Evolutionary conservation across 2,329 filamentous ascomycete species (phyloP).

Genomic region (Colletotrichum higginsianum): DNA sequence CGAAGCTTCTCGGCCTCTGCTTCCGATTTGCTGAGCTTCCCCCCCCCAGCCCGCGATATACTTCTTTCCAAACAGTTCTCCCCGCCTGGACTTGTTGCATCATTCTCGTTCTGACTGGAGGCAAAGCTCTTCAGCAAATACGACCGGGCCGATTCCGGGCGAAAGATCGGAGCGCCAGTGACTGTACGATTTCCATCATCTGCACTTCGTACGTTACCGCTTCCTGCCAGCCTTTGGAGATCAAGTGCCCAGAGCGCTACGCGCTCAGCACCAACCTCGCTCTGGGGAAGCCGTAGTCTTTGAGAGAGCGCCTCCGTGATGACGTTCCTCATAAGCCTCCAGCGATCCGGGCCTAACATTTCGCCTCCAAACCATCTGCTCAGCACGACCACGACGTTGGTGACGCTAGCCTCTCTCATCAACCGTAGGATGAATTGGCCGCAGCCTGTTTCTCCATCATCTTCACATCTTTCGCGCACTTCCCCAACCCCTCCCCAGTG

Average conservation of each 20-base stretch:
- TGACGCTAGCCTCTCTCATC: slow-evolving; percentile 65
- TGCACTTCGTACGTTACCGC: slow-evolving; percentile 26
- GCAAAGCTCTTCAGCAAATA: slow-evolving; percentile 75
- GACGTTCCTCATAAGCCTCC: slow-evolving; percentile 73
- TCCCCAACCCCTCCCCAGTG: background rate
- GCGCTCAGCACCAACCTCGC: slow-evolving; percentile 46
- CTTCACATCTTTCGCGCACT: slow-evolving; percentile 66
- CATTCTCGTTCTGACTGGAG: slow-evolving; percentile 50
- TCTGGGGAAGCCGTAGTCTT: slow-evolving; percentile 55
- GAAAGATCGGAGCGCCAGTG: slow-evolving; percentile 78
- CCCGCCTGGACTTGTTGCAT: background rate
- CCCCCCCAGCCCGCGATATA: slow-evolving; percentile 37
- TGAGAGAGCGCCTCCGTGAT: slow-evolving; percentile 69
- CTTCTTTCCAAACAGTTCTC: slow-evolving; percentile 4
- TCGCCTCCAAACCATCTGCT: slow-evolving; percentile 75
- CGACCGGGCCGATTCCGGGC: slow-evolving; percentile 76
- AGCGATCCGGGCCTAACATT: slow-evolving; percentile 73
- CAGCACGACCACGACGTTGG: slow-evolving; percentile 70
- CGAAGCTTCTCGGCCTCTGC: slow-evolving; percentile 74
- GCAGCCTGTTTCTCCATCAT: slow-evolving; percentile 74
- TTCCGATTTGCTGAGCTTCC: slow-evolving; percentile 10
- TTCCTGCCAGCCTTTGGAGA: slow-evolving; percentile 55
- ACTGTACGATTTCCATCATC: slow-evolving; percentile 51
- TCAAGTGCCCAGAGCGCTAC: slow-evolving; percentile 76
- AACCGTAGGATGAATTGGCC: slow-evolving; percentile 70